Conservation (phyloP, 371 early-diverging fungal genomes). For the Lichtheimia corymbifera region DNA sequence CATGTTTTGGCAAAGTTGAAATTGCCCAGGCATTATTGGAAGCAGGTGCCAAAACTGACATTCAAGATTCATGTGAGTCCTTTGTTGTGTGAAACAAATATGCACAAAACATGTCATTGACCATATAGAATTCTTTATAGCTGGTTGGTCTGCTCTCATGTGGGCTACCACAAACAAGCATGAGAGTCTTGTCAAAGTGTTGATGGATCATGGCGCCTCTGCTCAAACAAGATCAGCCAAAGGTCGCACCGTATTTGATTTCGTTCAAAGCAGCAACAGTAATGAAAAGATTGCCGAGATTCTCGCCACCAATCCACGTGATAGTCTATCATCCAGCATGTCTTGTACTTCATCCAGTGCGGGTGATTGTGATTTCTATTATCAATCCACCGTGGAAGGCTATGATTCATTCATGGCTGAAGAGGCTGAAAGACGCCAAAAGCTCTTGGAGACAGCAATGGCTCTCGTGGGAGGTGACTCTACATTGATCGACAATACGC, state of each 20-base stretch:
- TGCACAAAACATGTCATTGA: no score
- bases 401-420: constrained; percentile 47
- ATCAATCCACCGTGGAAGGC: constrained; percentile 38
- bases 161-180: constrained; percentile 92
- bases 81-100: no score
- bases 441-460: constrained; percentile 35
- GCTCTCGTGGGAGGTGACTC: constrained; percentile 22
- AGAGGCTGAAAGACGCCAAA: constrained; percentile 45
- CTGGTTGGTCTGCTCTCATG: constrained; percentile 92
- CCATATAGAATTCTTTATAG: constrained; percentile 30
- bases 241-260: constrained; percentile 81
- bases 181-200: constrained; percentile 67
- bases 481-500: constrained; percentile 1
- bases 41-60: constrained; percentile 77
- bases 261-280: constrained; percentile 48
- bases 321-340: constrained; percentile 49
- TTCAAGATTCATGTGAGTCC: constrained; percentile 73
- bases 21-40: constrained; percentile 67
- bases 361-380: constrained; percentile 52
- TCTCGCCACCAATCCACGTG: constrained; percentile 53
- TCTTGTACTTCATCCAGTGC: constrained; percentile 36
- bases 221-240: constrained; percentile 65
- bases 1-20: constrained; percentile 83
- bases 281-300: constrained; percentile 58
- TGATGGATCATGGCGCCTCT: constrained; percentile 81